A percentile compares a stretch with the other conserved stretches of the same genome.
These are phyloP conservation scores for Tylopilus sp. DNA, from an alignment of 768 basidiomycete genomes.

Conservation along the genomic window DNA sequence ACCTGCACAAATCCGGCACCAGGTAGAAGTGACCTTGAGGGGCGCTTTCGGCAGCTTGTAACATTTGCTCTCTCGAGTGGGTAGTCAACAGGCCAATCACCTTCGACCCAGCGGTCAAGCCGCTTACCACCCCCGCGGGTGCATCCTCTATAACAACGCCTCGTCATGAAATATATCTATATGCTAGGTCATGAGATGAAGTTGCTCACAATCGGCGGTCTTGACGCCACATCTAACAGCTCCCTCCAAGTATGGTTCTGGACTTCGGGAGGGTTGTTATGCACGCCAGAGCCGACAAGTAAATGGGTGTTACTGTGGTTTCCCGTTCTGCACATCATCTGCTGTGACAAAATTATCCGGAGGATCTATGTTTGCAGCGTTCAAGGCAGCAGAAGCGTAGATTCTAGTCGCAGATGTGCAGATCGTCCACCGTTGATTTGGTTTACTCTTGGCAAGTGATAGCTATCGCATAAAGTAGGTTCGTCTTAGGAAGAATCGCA, in stretches of 20 bases:
- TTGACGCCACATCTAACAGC: constrained; percentile 67
- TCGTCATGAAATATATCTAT: constrained; percentile 23
- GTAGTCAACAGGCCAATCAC: constrained; percentile 83
- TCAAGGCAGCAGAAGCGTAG: constrained; percentile 74
- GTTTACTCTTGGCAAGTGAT: constrained; percentile 26
- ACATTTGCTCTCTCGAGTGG: constrained; percentile 66
- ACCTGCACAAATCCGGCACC: constrained; percentile 71
- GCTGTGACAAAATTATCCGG: constrained; percentile 77
- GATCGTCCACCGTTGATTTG: constrained; percentile 78
- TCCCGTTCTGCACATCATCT: constrained; percentile 80
- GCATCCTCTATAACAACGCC: constrained; percentile 92
- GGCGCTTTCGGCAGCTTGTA: constrained; percentile 53
- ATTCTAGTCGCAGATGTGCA: constrained; percentile 79
- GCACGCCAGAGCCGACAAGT: neutral
- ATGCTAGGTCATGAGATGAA: neutral
- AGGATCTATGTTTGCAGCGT: constrained; percentile 58
- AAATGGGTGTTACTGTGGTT: constrained; percentile 55
- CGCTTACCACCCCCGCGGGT: constrained; percentile 78
- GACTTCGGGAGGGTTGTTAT: constrained; percentile 37
- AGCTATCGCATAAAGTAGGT: constrained; percentile 26
- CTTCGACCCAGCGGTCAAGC: constrained; percentile 76
- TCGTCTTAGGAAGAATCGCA: neutral
- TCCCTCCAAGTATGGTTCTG: constrained; percentile 89
- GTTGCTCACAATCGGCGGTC: constrained; percentile 33
- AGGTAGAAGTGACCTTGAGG: constrained; percentile 42